Evolutionary conservation across 23 red algal species (phyloP), one percentile per base, ranked within the genome.

Genomic region (Cyanidiococcus yangmingshanensis): DNA sequence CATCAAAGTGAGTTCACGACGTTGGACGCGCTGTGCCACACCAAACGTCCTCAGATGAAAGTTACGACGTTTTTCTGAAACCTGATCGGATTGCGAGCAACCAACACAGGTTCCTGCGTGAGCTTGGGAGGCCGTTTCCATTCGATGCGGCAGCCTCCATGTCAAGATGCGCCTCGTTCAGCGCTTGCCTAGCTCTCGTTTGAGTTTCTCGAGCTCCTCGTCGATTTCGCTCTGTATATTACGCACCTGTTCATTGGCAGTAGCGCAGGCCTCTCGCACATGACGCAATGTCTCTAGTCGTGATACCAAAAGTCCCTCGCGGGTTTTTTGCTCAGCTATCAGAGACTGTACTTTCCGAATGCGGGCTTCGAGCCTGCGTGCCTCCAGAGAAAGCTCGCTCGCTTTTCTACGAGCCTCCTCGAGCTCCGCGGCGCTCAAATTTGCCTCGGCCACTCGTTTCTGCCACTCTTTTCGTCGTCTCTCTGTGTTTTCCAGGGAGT

Each of bases 171-270:
- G n/a, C 45, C 21, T 7, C 45, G 7, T 21, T 54, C 45, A 54
- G 45, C 7, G 21, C 79, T 86, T 38, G 2, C 90, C 90, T n/a
- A 95, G 37, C 50, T 95, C 90, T 15, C 82, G 75, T 39, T 89
- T 89, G 85, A 95, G 79, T 40, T 82, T 76, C 38, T 95, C 82
- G 0, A 95, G 58, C 68, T 95, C 90, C 32, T 89, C 85, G 29
- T 89, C 85, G 59, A 95, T 80, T 45, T 79, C 82, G 40, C 74
- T 32, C 67, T 39, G 31, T 37, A 85, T 27, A 3, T 87, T 79
- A 0, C 38, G 17, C 18, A 59, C 77, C 0, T 77, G 67, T 29
- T 84, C 80, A n/a, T 57, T 58, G 37, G 90, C 84, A 2, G 77
- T 81, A 31, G 83, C 77, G 50, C 74, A 54, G 0, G 86, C 82